A percentile compares a stretch with the other conserved stretches of the same genome.
These are phyloP conservation scores for Boletus rufocinnamomeus DNA, from an alignment of 768 basidiomycete species.

Conservation along the genomic window DNA sequence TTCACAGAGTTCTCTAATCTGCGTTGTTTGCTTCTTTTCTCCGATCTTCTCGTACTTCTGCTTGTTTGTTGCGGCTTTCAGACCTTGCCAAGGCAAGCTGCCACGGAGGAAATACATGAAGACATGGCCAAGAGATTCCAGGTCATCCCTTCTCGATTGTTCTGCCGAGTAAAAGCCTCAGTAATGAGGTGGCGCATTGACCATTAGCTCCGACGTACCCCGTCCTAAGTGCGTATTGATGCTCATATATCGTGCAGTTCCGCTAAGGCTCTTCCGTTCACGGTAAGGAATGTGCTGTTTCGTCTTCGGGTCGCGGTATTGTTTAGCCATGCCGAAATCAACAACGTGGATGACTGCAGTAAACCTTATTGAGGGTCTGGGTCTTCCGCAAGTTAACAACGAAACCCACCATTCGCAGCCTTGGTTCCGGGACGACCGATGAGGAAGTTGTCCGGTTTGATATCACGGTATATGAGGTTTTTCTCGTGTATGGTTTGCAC, in stretches of 20 bases:
- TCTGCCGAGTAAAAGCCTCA: slow-evolving; percentile 43
- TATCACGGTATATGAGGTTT: slow-evolving; percentile 98
- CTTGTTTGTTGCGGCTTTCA: slow-evolving; percentile 99
- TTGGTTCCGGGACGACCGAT: slow-evolving; percentile 94
- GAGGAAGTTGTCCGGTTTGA: slow-evolving; percentile 99
- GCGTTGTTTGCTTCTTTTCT: slow-evolving; percentile 99
- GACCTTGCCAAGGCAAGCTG: slow-evolving; percentile 97
- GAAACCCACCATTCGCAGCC: slow-evolving; percentile 66
- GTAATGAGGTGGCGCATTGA: slow-evolving; percentile 5
- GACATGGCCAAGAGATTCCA: slow-evolving; percentile 98
- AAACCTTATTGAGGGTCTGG: neutral
- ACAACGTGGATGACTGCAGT: slow-evolving; percentile 83
- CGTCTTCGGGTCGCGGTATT: slow-evolving; percentile 98
- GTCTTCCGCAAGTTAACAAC: neutral
- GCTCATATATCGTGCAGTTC: slow-evolving; percentile 99
- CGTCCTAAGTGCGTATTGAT: slow-evolving; percentile 98
- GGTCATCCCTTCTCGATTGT: slow-evolving; percentile 92
- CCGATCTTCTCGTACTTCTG: slow-evolving; percentile 99
- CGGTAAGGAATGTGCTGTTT: slow-evolving; percentile 99
- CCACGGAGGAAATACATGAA: slow-evolving; percentile 99
- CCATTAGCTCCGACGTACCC: slow-evolving; percentile 54
- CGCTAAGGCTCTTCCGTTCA: slow-evolving; percentile 95
- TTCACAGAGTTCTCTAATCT: slow-evolving; percentile 95
- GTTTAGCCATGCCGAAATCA: slow-evolving; percentile 99
- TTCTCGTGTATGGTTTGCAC: slow-evolving; percentile 99